Evolutionary conservation across 2,329 filamentous ascomycete species (phyloP).

Genomic region (Tolypocladium ophioglossoides): DNA sequence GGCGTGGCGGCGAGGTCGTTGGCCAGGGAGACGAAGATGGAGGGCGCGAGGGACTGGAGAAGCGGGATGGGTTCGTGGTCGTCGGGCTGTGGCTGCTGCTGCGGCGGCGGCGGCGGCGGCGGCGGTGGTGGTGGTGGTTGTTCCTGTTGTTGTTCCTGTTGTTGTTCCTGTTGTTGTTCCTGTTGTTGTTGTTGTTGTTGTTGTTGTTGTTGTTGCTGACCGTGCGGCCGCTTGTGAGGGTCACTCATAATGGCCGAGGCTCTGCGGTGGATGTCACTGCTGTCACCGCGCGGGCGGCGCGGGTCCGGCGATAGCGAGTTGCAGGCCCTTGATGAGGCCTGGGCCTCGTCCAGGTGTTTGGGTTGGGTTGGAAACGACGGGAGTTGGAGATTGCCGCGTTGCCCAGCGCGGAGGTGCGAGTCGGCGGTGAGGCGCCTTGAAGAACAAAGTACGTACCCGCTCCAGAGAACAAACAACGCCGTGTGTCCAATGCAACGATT

Average conservation of each 20-base stretch:
- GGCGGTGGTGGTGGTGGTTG: too few species aligned
- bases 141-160: too few species aligned
- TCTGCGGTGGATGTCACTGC: background rate
- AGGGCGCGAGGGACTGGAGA: slow-evolving; percentile 13
- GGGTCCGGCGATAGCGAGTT: background rate
- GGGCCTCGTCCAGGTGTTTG: background rate
- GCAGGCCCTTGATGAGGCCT: background rate
- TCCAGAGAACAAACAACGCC: background rate
- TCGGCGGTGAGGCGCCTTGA: background rate
- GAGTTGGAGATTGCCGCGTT: background rate
- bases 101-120: background rate
- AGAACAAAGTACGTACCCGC: background rate
- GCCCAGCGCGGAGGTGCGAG: background rate
- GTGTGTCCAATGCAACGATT: background rate
- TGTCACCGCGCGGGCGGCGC: background rate
- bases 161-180: too few species aligned
- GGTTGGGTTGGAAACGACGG: background rate
- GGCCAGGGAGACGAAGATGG: slow-evolving; percentile 24
- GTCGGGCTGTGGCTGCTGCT: background rate
- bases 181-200: background rate
- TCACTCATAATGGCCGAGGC: background rate
- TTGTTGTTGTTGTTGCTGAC: background rate
- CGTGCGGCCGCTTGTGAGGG: background rate
- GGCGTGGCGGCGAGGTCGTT: slow-evolving; percentile 10
- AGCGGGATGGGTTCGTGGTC: slow-evolving; percentile 2